Conservation (phyloP, 164 flowering plant species). For the Tinospora cordifolia region DNA sequence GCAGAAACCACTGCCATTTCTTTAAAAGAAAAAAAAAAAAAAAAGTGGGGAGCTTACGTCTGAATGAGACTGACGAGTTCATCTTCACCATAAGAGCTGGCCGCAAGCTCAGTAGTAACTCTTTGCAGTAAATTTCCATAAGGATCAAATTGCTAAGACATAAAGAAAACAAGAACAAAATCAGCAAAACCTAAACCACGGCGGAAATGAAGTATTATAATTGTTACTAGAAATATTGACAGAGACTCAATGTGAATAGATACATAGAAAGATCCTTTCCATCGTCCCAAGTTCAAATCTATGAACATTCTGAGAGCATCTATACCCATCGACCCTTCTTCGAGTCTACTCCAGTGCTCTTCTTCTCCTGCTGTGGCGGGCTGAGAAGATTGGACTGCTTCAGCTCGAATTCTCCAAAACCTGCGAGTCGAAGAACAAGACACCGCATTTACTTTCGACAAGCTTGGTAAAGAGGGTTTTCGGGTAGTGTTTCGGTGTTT, state of each 20-base stretch:
- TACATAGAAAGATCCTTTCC: conserved; percentile 70
- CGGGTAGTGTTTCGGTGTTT: conserved; percentile 2
- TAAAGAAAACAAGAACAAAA: background rate
- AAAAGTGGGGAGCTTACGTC: conserved; percentile 45
- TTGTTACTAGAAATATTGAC: background rate
- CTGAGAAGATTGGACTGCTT: conserved; percentile 21
- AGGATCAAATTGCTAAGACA: conserved; percentile 76
- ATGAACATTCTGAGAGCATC: conserved; percentile 54
- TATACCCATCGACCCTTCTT: conserved; percentile 38
- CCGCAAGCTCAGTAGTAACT: conserved; percentile 63
- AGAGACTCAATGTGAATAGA: conserved; percentile 10
- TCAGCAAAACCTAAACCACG: background rate
- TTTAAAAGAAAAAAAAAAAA: no score
- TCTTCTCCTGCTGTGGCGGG: conserved; percentile 16
- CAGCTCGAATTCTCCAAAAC: conserved; percentile 13
- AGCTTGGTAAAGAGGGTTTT: conserved; percentile 1
- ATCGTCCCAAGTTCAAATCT: conserved; percentile 58
- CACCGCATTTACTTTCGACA: conserved; percentile 8
- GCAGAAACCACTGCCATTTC: background rate
- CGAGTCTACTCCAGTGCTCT: conserved; percentile 6
- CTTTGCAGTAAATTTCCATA: conserved; percentile 61
- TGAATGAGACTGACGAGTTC: conserved; percentile 85
- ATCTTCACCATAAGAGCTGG: conserved; percentile 81
- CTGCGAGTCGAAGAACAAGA: background rate
- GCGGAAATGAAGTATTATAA: background rate